A percentile compares a stretch with the other conserved stretches of the same genome.
These are phyloP conservation scores for Phytophthora sp. DNA, from an alignment of 352 stramenopile species.

Conservation along the genomic window DNA sequence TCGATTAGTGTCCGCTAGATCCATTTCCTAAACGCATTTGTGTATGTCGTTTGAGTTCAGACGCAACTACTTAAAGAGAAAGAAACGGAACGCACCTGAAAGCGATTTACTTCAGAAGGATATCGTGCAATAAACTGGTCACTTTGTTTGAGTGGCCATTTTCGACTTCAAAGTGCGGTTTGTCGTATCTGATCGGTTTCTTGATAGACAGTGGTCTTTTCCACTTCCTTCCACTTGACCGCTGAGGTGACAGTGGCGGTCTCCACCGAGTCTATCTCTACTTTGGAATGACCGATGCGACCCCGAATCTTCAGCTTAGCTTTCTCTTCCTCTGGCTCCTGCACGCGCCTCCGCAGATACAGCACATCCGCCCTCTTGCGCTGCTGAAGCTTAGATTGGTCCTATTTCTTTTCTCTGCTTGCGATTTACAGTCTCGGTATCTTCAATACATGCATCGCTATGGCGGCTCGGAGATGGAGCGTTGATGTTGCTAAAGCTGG, in stretches of 20 bases:
- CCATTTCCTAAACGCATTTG: too few species aligned
- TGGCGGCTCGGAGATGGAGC: too few species aligned
- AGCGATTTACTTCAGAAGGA: neutral
- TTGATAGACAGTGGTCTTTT: neutral
- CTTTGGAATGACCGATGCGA: too few species aligned
- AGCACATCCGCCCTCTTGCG: conserved; percentile 3
- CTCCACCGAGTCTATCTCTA: too few species aligned
- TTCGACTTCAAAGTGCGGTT: conserved; percentile 5
- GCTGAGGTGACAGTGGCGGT: too few species aligned
- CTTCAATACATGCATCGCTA: too few species aligned
- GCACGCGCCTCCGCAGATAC: neutral
- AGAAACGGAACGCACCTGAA: conserved; percentile 6
- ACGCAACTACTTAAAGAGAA: too few species aligned
- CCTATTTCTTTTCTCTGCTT: conserved; percentile 2
- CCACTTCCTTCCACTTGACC: neutral
- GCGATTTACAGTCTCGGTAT: too few species aligned
- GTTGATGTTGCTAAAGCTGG: too few species aligned
- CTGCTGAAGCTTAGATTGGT: neutral
- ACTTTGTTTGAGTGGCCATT: conserved; percentile 1
- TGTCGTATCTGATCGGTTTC: conserved; percentile 7
- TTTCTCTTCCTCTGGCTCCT: conserved; percentile 1
- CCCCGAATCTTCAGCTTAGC: too few species aligned
- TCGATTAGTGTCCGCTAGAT: too few species aligned
- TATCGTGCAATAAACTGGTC: neutral
- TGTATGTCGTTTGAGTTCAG: too few species aligned